Percentiles rank a stretch among this genome's conserved stretches.
phyloP scores from a whole-genome alignment of 2,329 filamentous ascomycete species.

The Fusarium transvaalense region DNA sequence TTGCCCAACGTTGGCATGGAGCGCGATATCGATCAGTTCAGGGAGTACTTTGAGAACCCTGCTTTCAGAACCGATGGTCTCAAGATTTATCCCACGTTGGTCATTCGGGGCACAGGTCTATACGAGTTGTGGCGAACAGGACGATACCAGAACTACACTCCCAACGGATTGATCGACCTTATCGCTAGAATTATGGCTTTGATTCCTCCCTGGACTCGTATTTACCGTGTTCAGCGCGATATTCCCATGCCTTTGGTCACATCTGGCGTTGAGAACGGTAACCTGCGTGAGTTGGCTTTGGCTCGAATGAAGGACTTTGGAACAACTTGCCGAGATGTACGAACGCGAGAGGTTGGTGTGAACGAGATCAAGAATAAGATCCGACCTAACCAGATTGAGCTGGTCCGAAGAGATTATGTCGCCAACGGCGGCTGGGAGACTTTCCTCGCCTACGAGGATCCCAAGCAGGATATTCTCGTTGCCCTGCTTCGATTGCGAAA shows the following conservation, averaged over 20 bases:
- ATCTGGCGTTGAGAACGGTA: conserved; percentile 97
- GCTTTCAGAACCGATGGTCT: conserved; percentile 95
- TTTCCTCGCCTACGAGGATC: conserved; percentile 97
- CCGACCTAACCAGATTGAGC: conserved; percentile 92
- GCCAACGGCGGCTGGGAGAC: conserved; percentile 99
- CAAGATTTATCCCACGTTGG: conserved; percentile 97
- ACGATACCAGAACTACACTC: conserved; percentile 98
- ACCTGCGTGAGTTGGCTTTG: conserved; percentile 90
- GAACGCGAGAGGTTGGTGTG: conserved; percentile 95
- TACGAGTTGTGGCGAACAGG: conserved; percentile 99
- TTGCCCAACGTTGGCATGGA: conserved; percentile 99
- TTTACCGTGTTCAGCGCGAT: conserved; percentile 97
- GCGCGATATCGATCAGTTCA: conserved; percentile 94
- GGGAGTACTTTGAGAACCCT: conserved; percentile 97
- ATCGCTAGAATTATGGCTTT: conserved; percentile 96
- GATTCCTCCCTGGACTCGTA: conserved; percentile 96
- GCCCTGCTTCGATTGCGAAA: conserved; percentile 89
- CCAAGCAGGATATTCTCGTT: conserved; percentile 97
- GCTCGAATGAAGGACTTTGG: conserved; percentile 99
- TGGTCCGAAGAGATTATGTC: conserved; percentile 91
- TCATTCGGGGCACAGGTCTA: conserved; percentile 94
- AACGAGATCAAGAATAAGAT: conserved; percentile 99
- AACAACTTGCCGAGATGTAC: conserved; percentile 94
- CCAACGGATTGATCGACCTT: conserved; percentile 94
- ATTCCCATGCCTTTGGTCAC: conserved; percentile 99